Evolutionary conservation across 2,329 filamentous ascomycete genomes (phyloP), one percentile per base, ranked within the genome.

Genomic region (Neurospora sp.): DNA sequence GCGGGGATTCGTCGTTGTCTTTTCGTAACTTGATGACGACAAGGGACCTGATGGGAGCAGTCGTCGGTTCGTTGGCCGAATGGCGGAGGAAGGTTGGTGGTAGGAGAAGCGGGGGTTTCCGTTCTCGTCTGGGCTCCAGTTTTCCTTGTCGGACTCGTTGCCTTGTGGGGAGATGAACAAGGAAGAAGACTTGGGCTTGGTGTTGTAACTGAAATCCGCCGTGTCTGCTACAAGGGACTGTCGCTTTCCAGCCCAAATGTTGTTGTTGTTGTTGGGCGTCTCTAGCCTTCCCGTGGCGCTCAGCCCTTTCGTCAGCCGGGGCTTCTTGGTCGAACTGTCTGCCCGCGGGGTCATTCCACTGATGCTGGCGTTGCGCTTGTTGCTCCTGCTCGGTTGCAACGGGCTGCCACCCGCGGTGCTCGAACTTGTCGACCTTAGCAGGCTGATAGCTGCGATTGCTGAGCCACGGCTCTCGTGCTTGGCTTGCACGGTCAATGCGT

Each of bases 61-160:
- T 36, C 80, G 80, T 68, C 78, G 71, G 10, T 71, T 78, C 4
- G 46, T 67, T 11, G 69, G 37, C 4, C 67, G 41, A 6, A 40
- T 38, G 66, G 8, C 68, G 67, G 66, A 38, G 19, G 37, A 52
- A 62, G 67, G 66, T 62, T 69, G 68, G n/a, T 74, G 75, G 57
- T 77, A 71, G 72, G 73, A 71, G 36, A 70, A 70, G 4, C 70
- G 79, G 68, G 79, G 75, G 72, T 80, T 82, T 8, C 79, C 83
- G 57, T 84, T 82, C 72, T 83, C 83, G 72, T 83, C 84, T 1
- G 84, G 89, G 76, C 83, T 87, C 86, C 93, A 96, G 77, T 98
- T 98, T 82, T 98, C 95, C 81, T 98, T 98, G 79, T 98, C 95
- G 1, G 93, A 97, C 76, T 97, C 94, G 67, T 88, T 84, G 78